These are phyloP conservation scores for Salix brachista DNA, from an alignment of 345 rosid genomes.

Conservation along the genomic window DNA sequence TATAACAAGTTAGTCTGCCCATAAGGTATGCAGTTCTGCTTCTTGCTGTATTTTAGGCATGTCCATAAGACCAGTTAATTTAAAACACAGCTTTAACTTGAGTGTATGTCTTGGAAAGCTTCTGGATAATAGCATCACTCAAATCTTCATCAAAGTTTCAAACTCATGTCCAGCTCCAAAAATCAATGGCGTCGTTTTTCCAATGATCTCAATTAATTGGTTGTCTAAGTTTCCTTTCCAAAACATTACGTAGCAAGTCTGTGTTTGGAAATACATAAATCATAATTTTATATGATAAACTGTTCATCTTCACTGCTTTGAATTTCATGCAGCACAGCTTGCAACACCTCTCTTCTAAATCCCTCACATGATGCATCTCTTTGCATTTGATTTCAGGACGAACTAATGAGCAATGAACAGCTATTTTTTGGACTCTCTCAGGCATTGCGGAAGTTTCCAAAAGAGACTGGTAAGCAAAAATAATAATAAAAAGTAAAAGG, in stretches of 20 bases:
- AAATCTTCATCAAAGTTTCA: neutral
- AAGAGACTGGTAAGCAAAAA: slow-evolving; percentile 69
- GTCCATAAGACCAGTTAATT: neutral
- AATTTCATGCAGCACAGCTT: slow-evolving; percentile 1
- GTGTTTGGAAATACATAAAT: too few species aligned
- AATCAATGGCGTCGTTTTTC: neutral
- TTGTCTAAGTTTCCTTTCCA: neutral
- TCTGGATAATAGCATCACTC: neutral
- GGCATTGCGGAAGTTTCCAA: slow-evolving; percentile 90
- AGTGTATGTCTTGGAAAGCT: neutral
- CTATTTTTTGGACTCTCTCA: slow-evolving; percentile 94
- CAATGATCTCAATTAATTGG: neutral
- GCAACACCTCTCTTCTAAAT: slow-evolving; percentile 10
- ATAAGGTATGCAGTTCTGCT: neutral
- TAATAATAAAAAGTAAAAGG: neutral
- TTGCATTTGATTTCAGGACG: slow-evolving; percentile 60
- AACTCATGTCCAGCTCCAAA: neutral
- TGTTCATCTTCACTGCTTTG: neutral
- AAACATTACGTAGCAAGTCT: neutral
- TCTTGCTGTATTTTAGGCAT: neutral
- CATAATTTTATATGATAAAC: too few species aligned
- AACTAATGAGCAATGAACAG: slow-evolving; percentile 90
- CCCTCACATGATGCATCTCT: slow-evolving; percentile 10
- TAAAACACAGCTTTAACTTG: neutral
- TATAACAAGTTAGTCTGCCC: neutral